phyloP scores from a whole-genome alignment of 345 rosid genomes.

The Citrus mangshanensis region DNA sequence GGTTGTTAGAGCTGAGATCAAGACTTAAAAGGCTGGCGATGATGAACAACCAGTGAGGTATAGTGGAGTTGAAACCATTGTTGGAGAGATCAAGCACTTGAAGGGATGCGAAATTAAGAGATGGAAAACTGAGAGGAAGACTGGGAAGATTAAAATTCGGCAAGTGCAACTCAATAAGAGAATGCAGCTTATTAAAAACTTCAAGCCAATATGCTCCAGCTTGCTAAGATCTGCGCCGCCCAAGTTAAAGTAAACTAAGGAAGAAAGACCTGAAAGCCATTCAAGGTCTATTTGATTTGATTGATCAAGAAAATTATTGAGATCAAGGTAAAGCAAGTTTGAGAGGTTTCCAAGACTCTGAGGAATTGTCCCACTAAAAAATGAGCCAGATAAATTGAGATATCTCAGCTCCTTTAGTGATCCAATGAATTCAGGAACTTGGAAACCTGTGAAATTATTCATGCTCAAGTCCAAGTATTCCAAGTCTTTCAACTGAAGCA shows the following conservation, averaged over 20 bases:
- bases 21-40: not conserved
- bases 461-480: slow-evolving; percentile 20
- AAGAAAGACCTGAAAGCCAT: not conserved
- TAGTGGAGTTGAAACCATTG: slow-evolving; percentile 24
- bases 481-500: slow-evolving; percentile 20
- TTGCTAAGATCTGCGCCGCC: not conserved
- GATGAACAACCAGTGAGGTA: slow-evolving; percentile 25
- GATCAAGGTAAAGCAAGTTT: not conserved
- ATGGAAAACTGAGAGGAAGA: slow-evolving; percentile 16
- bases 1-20: not conserved
- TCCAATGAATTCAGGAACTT: slow-evolving; percentile 19
- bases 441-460: slow-evolving; percentile 19
- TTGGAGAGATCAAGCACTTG: slow-evolving; percentile 22
- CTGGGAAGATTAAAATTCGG: slow-evolving; percentile 5
- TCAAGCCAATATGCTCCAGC: too few relatives aligned
- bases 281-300: not conserved
- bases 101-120: slow-evolving; percentile 22
- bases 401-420: slow-evolving; percentile 15
- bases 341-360: slow-evolving; percentile 15
- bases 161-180: too few relatives aligned
- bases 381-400: slow-evolving; percentile 24
- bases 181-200: too few relatives aligned
- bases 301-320: not conserved
- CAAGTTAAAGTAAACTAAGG: not conserved
- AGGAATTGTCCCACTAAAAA: slow-evolving; percentile 6